phyloP scores from a whole-genome alignment of 352 stramenopile genomes.

The Globisporangium ultimum region DNA sequence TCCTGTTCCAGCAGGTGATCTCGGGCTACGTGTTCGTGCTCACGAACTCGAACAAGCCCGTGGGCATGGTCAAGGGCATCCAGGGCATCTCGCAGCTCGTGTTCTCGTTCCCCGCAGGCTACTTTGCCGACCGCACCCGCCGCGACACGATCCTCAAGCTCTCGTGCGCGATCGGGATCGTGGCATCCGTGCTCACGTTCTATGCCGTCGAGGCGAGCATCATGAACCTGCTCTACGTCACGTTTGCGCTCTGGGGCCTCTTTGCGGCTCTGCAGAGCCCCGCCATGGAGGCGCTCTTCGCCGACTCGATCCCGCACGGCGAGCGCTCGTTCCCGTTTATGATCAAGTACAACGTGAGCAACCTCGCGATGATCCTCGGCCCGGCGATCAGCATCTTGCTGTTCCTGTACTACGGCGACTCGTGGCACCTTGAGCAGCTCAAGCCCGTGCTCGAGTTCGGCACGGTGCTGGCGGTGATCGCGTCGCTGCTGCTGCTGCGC shows the following conservation, averaged over 20 bases:
- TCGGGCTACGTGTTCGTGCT: conserved; percentile 77
- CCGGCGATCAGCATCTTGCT: conserved; percentile 52
- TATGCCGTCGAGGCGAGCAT: conserved; percentile 43
- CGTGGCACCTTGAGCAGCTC: conserved; percentile 55
- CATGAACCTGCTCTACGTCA: conserved; percentile 48
- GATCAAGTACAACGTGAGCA: conserved; percentile 83
- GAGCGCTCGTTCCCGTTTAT: conserved; percentile 68
- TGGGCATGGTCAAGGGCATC: conserved; percentile 81
- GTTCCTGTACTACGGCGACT: conserved; percentile 61
- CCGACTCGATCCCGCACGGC: conserved; percentile 68
- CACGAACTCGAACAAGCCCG: conserved; percentile 67
- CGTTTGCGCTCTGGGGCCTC: conserved; percentile 65
- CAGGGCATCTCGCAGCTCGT: conserved; percentile 76
- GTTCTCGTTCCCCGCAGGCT: conserved; percentile 65
- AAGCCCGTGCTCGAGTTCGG: conserved; percentile 59
- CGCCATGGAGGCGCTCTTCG: conserved; percentile 70
- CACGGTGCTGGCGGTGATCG: conserved; percentile 43
- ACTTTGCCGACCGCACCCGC: conserved; percentile 63
- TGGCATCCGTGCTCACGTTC: conserved; percentile 48
- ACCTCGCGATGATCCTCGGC: conserved; percentile 60
- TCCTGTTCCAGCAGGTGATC: conserved; percentile 78
- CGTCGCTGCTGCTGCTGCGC: conserved; percentile 46
- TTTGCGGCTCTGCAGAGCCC: conserved; percentile 68
- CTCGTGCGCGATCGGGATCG: conserved; percentile 47
- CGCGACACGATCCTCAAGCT: conserved; percentile 67